phyloP scores from a whole-genome alignment of 495 filamentous ascomycete species.

The Aspergillus steynii region DNA sequence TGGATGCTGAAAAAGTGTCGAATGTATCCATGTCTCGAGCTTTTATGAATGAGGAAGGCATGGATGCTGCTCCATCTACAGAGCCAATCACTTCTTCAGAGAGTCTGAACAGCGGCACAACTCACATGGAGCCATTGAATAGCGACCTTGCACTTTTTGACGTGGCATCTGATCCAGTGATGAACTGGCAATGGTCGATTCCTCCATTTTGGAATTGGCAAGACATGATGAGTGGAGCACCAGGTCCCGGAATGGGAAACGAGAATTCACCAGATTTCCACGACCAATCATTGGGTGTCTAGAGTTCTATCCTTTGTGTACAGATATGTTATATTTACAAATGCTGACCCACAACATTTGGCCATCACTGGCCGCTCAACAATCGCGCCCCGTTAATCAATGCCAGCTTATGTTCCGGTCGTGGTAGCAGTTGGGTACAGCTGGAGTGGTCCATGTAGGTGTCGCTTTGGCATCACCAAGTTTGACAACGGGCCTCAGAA shows the following conservation, averaged over 20 bases:
- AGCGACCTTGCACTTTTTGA: background rate
- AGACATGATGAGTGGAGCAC: constrained; percentile 8
- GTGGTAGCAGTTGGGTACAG: constrained; percentile 31
- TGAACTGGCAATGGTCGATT: constrained; percentile 8
- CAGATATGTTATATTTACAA: background rate
- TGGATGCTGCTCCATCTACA: too few relatives aligned
- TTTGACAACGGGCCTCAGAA: constrained; percentile 27
- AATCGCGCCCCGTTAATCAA: background rate
- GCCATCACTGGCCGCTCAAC: background rate
- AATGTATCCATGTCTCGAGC: too few relatives aligned
- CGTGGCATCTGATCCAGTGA: background rate
- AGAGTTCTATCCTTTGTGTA: background rate
- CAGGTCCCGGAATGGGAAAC: background rate
- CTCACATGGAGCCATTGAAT: background rate
- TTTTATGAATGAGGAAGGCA: too few relatives aligned
- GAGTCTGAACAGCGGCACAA: too few relatives aligned
- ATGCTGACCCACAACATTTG: background rate
- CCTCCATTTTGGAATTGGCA: constrained; percentile 20
- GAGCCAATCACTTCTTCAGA: too few relatives aligned
- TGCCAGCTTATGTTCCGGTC: constrained; percentile 20
- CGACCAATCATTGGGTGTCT: background rate
- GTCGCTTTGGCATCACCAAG: constrained; percentile 25
- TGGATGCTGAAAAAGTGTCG: too few relatives aligned
- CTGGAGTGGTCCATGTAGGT: constrained; percentile 23
- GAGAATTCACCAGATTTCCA: background rate